A percentile compares a stretch with the other conserved stretches of the same genome.
These are phyloP conservation scores for Cercospora sesami DNA, from an alignment of 2,329 filamentous ascomycete genomes.

Conservation along the genomic window DNA sequence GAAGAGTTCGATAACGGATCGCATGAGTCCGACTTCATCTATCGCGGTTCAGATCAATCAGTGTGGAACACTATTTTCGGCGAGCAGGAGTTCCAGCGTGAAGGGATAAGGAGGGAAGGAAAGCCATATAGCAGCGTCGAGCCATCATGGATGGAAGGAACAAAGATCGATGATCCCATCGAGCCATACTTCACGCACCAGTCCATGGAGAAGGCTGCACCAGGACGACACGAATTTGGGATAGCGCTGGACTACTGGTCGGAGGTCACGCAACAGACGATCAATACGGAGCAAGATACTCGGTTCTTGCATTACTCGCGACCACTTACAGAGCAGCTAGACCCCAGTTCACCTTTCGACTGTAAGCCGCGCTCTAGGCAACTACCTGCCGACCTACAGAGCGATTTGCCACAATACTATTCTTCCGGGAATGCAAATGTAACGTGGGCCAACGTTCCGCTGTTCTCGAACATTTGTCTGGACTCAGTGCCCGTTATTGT, in stretches of 20 bases:
- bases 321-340: slow-evolving; percentile 18
- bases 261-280: slow-evolving; percentile 30
- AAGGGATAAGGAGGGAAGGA: slow-evolving; percentile 30
- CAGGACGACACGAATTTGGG: slow-evolving; percentile 40
- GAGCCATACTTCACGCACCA: slow-evolving; percentile 24
- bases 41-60: slow-evolving; percentile 32
- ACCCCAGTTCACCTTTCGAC: slow-evolving; percentile 13
- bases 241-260: slow-evolving; percentile 35
- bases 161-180: slow-evolving; percentile 22
- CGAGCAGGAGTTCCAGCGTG: slow-evolving; percentile 35
- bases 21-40: slow-evolving; percentile 28
- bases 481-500: slow-evolving; percentile 32
- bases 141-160: slow-evolving; percentile 23
- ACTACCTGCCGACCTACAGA: slow-evolving; percentile 28
- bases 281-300: slow-evolving; percentile 24
- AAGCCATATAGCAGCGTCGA: slow-evolving; percentile 11
- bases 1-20: slow-evolving; percentile 32
- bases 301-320: slow-evolving; percentile 17
- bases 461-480: slow-evolving; percentile 31
- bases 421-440: slow-evolving; percentile 13
- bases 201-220: slow-evolving; percentile 42
- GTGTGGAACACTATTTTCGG: slow-evolving; percentile 34
- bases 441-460: slow-evolving; percentile 23
- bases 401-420: slow-evolving; percentile 14
- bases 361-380: slow-evolving; percentile 14